Conservation (phyloP, 768 basidiomycete genomes). For the Lepiota venenata region DNA sequence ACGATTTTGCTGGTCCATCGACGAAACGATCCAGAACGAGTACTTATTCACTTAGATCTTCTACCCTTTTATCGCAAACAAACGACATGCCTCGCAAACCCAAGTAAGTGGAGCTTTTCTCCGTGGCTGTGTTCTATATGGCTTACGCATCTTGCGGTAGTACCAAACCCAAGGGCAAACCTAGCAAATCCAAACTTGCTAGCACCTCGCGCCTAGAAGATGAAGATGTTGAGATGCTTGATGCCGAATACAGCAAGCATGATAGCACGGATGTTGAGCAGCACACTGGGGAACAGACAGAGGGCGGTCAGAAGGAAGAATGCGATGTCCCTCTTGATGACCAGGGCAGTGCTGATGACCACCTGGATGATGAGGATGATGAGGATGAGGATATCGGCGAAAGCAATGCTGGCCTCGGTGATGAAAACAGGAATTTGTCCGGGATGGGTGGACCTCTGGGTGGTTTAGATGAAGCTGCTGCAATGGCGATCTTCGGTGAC, state of each 20-base stretch:
- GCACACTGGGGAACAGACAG: constrained; percentile 36
- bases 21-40: constrained; percentile 62
- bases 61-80: constrained; percentile 36
- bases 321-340: constrained; percentile 15
- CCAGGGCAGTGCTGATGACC: constrained; percentile 31
- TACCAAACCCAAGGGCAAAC: constrained; percentile 58
- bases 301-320: constrained; percentile 28
- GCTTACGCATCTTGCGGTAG: constrained; percentile 13
- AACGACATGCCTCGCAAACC: constrained; percentile 75
- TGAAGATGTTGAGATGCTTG: constrained; percentile 77
- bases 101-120: constrained; percentile 37
- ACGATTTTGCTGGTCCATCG: constrained; percentile 48
- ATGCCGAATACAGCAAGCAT: constrained; percentile 48
- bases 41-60: constrained; percentile 69
- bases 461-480: constrained; percentile 64
- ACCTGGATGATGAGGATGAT: constrained; percentile 41
- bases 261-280: constrained; percentile 49
- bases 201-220: constrained; percentile 64
- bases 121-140: constrained; percentile 5
- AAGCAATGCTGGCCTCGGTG: constrained; percentile 27
- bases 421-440: constrained; percentile 32
- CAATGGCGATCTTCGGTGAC: constrained; percentile 75
- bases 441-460: constrained; percentile 43
- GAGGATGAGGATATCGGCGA: constrained; percentile 48
- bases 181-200: constrained; percentile 57